Evolutionary conservation across 2,329 filamentous ascomycete species (phyloP), one percentile per base, ranked within the genome.

Genomic region (Trichoderma pleuroti): DNA sequence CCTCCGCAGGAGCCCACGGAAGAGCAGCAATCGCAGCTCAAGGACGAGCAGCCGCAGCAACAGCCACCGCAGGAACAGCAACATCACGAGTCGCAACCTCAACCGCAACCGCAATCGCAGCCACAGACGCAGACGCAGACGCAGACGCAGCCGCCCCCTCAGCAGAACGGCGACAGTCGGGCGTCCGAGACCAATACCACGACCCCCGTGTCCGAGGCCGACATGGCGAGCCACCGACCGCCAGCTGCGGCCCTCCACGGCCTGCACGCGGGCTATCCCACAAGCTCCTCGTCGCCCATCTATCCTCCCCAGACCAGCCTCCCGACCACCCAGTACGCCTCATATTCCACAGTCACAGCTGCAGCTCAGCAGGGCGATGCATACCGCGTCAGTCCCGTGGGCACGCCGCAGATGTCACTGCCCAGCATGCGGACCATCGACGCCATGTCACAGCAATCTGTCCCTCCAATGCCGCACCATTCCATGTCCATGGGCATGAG

Each of bases 401-500:
- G 75, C 54, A 76, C 75, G 70, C 77, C 75, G 63, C 70, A 76
- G 36, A 78, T 81, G 77, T 76, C 80, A 56, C 74, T 82, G 24
- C 81, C 81, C 11, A 82, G 81, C 73, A 82, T 82, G 81, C 78
- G 81, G 39, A 82, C 80, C 10, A 80, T 82, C 70, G 81, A 82
- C 70, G 72, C 76, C 54, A 76, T 79, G 67, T 72, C 76, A 28
- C 79, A 80, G 57, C 74, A 75, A 63, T 70, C 59, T 11, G 63
- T 63, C 9, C 74, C 71, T 71, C 74, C 67, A 70, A 76, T 73
- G 63, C 75, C 76, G 72, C 78, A 79, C 72, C 79, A 80, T 70
- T 74, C 74, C 71, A 80, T 83, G 79, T 77, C 79, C 52, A 77
- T 76, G 79, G 79, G 72, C 73, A 81, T 76, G 76, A 81, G 68